phyloP scores from a whole-genome alignment of 345 rosid genomes.

The Ailanthus altissimus region DNA sequence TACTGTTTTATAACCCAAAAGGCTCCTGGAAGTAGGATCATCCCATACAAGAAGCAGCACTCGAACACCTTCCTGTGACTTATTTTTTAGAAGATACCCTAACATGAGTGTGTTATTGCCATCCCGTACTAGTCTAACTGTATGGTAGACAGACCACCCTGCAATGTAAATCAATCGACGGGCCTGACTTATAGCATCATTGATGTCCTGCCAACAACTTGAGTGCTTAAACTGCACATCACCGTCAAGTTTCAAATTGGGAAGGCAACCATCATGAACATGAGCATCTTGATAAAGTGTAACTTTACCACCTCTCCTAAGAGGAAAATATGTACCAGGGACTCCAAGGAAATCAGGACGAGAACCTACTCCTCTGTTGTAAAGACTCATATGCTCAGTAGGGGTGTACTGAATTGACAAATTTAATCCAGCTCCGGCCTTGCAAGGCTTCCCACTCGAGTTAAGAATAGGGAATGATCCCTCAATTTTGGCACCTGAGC shows the following conservation, averaged over 20 bases:
- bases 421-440: slow-evolving; percentile 64
- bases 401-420: slow-evolving; percentile 72
- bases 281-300: slow-evolving; percentile 96
- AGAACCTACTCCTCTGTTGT: slow-evolving; percentile 58
- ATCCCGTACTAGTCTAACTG: slow-evolving; percentile 62
- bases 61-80: slow-evolving; percentile 94
- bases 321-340: slow-evolving; percentile 83
- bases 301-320: slow-evolving; percentile 77
- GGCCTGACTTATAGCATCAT: slow-evolving; percentile 73
- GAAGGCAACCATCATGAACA: slow-evolving; percentile 60
- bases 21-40: slow-evolving; percentile 87
- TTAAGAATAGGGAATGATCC: slow-evolving; percentile 68
- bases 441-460: slow-evolving; percentile 67
- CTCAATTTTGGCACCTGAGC: slow-evolving; percentile 51
- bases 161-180: slow-evolving; percentile 78
- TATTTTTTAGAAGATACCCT: slow-evolving; percentile 80
- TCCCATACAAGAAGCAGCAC: slow-evolving; percentile 95
- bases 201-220: slow-evolving; percentile 80
- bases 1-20: slow-evolving; percentile 69
- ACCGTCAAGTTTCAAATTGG: slow-evolving; percentile 57
- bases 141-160: slow-evolving; percentile 89
- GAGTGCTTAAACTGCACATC: slow-evolving; percentile 50
- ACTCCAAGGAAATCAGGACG: slow-evolving; percentile 63
- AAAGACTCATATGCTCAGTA: slow-evolving; percentile 45
- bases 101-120: slow-evolving; percentile 41